Percentiles rank a stretch among this genome's conserved stretches.
Conservation (phyloP, 1,284 basidiomycete genomes). For the Apiotrichum veenhuisii region DNA sequence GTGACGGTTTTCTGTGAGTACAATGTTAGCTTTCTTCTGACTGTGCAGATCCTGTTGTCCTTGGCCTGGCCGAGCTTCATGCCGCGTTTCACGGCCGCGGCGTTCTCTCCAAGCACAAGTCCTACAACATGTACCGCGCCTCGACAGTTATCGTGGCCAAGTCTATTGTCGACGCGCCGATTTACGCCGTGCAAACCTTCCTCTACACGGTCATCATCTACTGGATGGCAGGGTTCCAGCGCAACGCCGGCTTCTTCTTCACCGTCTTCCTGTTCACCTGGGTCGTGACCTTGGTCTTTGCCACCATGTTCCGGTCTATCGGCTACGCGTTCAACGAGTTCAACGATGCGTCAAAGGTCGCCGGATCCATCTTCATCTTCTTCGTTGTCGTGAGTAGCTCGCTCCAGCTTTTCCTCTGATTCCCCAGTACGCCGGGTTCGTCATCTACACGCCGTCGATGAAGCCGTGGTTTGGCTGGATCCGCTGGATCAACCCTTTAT, state of each 20-base stretch:
- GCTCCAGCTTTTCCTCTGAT: background rate
- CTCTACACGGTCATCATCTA: constrained; percentile 48
- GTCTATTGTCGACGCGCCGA: constrained; percentile 57
- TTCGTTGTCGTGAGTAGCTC: constrained; percentile 21
- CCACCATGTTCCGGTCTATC: constrained; percentile 35
- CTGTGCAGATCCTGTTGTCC: constrained; percentile 46
- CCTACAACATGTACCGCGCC: constrained; percentile 50
- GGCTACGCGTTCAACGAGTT: constrained; percentile 36
- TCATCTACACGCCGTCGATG: constrained; percentile 26
- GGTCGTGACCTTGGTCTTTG: constrained; percentile 24
- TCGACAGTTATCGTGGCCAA: constrained; percentile 57
- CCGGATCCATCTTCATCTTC: constrained; percentile 33
- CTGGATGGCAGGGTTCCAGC: constrained; percentile 33
- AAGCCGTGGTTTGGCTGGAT: constrained; percentile 32
- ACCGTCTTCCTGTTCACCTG: constrained; percentile 34
- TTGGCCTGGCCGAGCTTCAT: constrained; percentile 63
- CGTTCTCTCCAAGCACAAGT: constrained; percentile 59
- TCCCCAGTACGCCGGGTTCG: background rate
- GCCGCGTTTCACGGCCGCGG: constrained; percentile 67
- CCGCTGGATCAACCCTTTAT: constrained; percentile 27
- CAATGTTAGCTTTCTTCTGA: background rate
- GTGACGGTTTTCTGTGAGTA: constrained; percentile 47
- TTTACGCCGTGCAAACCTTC: constrained; percentile 44
- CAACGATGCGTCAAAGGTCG: constrained; percentile 39
- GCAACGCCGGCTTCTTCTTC: constrained; percentile 40